Evolutionary conservation across 1,284 basidiomycete species (phyloP), one percentile per base, ranked within the genome.

Genomic region (Cryptococcus depauperatus): DNA sequence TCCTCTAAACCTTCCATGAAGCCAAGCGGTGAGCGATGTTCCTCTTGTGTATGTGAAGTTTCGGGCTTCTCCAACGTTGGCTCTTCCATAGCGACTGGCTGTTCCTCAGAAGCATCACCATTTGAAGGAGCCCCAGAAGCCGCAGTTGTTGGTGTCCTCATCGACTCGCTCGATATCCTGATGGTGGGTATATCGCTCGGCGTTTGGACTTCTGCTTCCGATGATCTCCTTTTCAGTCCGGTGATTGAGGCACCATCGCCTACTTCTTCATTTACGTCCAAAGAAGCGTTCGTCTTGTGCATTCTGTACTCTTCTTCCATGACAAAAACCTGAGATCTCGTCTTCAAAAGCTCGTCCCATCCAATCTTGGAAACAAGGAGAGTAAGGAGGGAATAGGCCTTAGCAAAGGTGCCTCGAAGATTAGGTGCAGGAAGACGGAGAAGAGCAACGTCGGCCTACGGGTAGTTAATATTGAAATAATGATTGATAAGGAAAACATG

Each of bases 231-330:
- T 14, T 37, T 50, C 13, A 61, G 40, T 5, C 44, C 57, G 1
- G 45, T 42, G 7, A 79, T 86, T 28, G 84, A 86, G 23, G 84
- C 83, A 48, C 84, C 78, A 59, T 90, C 86, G 52, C 85, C 82
- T 0, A 75, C 77, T 30, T 84, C 80, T 1, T 59, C 69, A n/a
- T 83, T 55, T 21, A 54, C 34, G 35, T 66, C 66, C 1, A 68
- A 50, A 8, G 66, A 65, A 4, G 82, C 80, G 79, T 84, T 44
- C 26, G 70, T 66, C 55, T 76, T 75, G 55, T 77, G 76, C 55
- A 73, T 64, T 25, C 95, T 77, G 68, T 98, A 99, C 69, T 99
- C 93, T 67, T 98, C 93, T 69, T 98, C 93, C 93, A 98, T 99
- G 30, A 99, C 95, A 70, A 99, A 98, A 9, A 99, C 93, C 38